Base-by-base conservation (phyloP, 2,329 filamentous ascomycete genomes). In the Aspergillus sp. region DNA sequence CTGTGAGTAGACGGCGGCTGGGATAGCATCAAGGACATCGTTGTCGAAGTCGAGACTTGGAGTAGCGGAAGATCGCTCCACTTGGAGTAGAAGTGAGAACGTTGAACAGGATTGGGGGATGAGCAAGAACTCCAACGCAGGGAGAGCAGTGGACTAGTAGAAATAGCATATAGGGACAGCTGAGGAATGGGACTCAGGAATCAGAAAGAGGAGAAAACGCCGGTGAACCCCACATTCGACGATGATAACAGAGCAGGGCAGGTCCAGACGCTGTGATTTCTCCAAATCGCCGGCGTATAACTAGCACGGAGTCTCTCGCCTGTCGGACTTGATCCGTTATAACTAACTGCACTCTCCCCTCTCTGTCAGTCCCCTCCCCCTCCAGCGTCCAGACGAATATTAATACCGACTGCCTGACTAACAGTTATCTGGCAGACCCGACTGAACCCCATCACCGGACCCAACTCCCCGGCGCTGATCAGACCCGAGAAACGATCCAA, bases 1-100 rank as follows among this genome's bases (percentile, higher is more conserved):
- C 62, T 68, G 68, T 53, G 30, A 6, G 51, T 47, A 53, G 69
- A 65, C 44, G 54, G 40, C 13, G 70, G 66, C 60, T 70, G 70
- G 34, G 70, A 67, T 64, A 68, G 61, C 70, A 72, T 72, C 59
- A 66, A 64, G 63, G 61, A 65, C 66, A 67, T 51, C 12, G 17
- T 22, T 54, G 24, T 45, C 30, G 12, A 17, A 30, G 27, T 65
- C 55, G n/a, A 4, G 49, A 33, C 42, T 51, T 37, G n/a, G 37
- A 56, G 50, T 47, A 54, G 54, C 52, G 24, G 46, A 42, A 27
- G 51, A 54, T 54, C 51, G 41, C 51, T 62, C 64, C 61, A 65
- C 63, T 63, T 67, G 62, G 64, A 66, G 62, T 64, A 41, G 56
- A 56, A 58, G 46, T 50, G 50, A 60, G 51, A 42, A 49, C 20